Evolutionary conservation across 2,329 filamentous ascomycete genomes (phyloP), one percentile per base, ranked within the genome.

Genomic region (Aspergillus sp.): DNA sequence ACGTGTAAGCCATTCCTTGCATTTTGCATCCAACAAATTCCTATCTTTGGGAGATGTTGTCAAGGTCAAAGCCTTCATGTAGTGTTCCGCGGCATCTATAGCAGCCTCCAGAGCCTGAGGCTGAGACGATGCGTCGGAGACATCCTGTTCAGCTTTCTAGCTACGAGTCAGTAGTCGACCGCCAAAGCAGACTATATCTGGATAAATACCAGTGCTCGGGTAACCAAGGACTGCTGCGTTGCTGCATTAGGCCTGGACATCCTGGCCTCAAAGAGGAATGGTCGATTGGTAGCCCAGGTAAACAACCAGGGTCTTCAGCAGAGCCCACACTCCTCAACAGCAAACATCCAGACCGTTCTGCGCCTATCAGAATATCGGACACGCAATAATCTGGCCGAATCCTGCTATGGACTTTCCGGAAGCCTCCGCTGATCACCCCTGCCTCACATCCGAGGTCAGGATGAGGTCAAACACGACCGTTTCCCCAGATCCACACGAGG

Each of bases 81-180:
- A 93, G 51, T 89, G 79, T 71, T 97, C 91, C 21, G 87, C 89
- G 4, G 90, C 90, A 62, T 82, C 79, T 68, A 96, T 91, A 50
- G 91, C 88, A 71, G 90, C 84, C 52, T 86, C 79, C 55, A 97
- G 81, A 44, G 91, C 91, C 65, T 87, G 86, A 64, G 83, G 76
- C 63, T 84, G 82, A 48, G 80, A 83, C 23, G 72, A 70, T 39
- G 84, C 78, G 59, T 73, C 70, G 59, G 78, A 73, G 66, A 88
- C 76, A 66, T 76, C 76, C 58, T 74, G 76, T 72, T 86, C 84
- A 62, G 79, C 79, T 73, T 78, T 80, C 84, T 86, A 70, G 49
- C 17, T 45, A 58, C 50, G 48, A 37, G 62, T 74, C 62, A 75
- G 71, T 62, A 75, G 71, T 62, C 23, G 24, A 39, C 27, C 23